phyloP scores from a whole-genome alignment of 345 rosid species.

The Excoecaria agallocha region DNA sequence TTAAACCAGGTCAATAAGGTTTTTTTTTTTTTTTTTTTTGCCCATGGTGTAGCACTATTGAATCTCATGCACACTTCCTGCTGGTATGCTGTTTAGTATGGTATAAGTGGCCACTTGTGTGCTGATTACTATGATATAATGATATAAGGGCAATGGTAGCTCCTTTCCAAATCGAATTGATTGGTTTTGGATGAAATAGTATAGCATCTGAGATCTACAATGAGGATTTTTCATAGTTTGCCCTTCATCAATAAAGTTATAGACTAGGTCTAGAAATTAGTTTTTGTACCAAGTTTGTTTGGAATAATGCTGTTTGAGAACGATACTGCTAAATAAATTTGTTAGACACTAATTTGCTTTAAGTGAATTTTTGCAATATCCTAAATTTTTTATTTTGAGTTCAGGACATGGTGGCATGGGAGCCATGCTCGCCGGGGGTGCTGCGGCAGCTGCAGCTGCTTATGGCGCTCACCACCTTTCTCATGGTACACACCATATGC shows the following conservation, averaged over 20 bases:
- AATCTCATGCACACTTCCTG: too few relatives aligned
- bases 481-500: conserved; percentile 19
- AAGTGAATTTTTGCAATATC: background rate
- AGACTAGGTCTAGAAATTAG: background rate
- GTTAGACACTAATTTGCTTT: background rate
- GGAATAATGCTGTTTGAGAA: background rate
- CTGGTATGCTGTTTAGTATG: too few relatives aligned
- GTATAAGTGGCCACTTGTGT: too few relatives aligned
- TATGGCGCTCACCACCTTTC: conserved; percentile 32
- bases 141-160: too few relatives aligned
- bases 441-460: conserved; percentile 91
- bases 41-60: too few relatives aligned
- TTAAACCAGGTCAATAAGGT: background rate
- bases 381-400: background rate
- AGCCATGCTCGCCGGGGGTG: conserved; percentile 76
- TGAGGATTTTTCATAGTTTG: background rate
- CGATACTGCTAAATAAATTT: background rate
- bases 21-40: too few relatives aligned
- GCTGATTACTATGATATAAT: too few relatives aligned
- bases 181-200: too few relatives aligned
- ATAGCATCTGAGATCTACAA: too few relatives aligned
- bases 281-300: background rate
- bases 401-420: conserved; percentile 77
- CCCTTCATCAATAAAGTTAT: too few relatives aligned
- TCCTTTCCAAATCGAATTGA: too few relatives aligned